Evolutionary conservation across 176 grass and related monocot species (phyloP), one percentile per base, ranked within the genome.

Genomic region (Tuctoria greenei): DNA sequence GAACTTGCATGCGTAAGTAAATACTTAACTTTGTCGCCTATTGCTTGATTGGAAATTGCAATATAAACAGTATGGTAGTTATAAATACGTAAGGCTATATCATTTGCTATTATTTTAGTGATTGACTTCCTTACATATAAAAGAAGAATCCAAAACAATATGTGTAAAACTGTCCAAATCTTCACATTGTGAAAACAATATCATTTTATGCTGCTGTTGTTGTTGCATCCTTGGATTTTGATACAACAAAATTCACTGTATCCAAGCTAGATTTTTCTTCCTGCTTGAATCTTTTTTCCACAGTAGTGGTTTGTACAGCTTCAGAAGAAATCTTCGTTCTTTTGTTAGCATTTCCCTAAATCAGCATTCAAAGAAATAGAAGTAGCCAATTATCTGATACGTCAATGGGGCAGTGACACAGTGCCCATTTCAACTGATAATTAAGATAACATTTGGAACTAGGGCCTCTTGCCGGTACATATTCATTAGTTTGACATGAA

Each of bases 1-100:
- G 20, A 97, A 97, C 78, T 66, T 97, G 42, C 94, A 97, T 79
- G 94, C 77, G 94, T 97, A 89, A 85, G 88, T 77, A 51, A 72
- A 71, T 4, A 39, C 15, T 31, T 52, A 34, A 42, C 34, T 69
- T 82, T 83, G 42, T 52, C 64, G 4, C 21, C 35, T 67, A 54
- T 43, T 61, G 56, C 4, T 78, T 66, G 20, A 59, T 79, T 45
- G 31, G 50, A 80, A 79, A 18, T 20, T 36, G 47, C 17, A 37
- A 52, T 8, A 34, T n/a, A 83, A 61, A 69, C 51, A 60, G 65
- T 34, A 49, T 4, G 26, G 7, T 38, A 58, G 38, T 28, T 27
- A 27, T 16, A 81, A 49, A 82, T 15, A 72, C 17, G 57, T 16
- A 54, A 64, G 37, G 58, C n/a, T 82, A 47, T 46, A 40, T 50